Evolutionary conservation across 371 early-diverging fungal species (phyloP).

Genomic region (Mucor mucedo): DNA sequence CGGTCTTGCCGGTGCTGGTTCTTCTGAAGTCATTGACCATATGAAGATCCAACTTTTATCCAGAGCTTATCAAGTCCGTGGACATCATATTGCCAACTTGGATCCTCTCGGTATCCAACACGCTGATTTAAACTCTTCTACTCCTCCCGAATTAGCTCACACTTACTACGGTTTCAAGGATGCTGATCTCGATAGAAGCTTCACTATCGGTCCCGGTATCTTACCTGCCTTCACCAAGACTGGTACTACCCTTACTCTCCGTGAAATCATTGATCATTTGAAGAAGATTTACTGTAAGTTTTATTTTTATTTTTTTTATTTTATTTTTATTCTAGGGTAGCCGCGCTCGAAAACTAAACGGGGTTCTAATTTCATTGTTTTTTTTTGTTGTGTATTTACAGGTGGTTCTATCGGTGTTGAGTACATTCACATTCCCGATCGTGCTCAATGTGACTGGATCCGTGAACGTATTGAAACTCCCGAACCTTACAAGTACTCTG

Average conservation of each 20-base stretch:
- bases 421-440: slow-evolving; percentile 97
- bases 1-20: slow-evolving; percentile 36
- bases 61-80: slow-evolving; percentile 96
- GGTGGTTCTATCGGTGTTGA: slow-evolving; percentile 82
- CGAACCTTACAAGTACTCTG: slow-evolving; percentile 80
- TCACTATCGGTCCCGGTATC: slow-evolving; percentile 94
- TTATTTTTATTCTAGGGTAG: neutral
- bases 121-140: slow-evolving; percentile 59
- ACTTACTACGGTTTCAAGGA: slow-evolving; percentile 94
- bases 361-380: slow-evolving; percentile 2
- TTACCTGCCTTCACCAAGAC: slow-evolving; percentile 83
- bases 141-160: slow-evolving; percentile 86
- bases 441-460: slow-evolving; percentile 96
- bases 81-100: slow-evolving; percentile 93
- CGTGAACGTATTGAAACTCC: slow-evolving; percentile 91
- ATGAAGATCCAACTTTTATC: slow-evolving; percentile 97
- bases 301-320: neutral
- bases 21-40: slow-evolving; percentile 88
- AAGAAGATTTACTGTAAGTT: slow-evolving; percentile 82
- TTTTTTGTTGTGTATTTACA: neutral
- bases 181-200: slow-evolving; percentile 87
- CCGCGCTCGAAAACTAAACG: neutral
- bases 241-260: slow-evolving; percentile 77
- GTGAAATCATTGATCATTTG: slow-evolving; percentile 86
- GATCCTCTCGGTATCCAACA: slow-evolving; percentile 91